Conservation (phyloP, 202 grass and related monocot genomes). For the Sporobolus alterniflorus region DNA sequence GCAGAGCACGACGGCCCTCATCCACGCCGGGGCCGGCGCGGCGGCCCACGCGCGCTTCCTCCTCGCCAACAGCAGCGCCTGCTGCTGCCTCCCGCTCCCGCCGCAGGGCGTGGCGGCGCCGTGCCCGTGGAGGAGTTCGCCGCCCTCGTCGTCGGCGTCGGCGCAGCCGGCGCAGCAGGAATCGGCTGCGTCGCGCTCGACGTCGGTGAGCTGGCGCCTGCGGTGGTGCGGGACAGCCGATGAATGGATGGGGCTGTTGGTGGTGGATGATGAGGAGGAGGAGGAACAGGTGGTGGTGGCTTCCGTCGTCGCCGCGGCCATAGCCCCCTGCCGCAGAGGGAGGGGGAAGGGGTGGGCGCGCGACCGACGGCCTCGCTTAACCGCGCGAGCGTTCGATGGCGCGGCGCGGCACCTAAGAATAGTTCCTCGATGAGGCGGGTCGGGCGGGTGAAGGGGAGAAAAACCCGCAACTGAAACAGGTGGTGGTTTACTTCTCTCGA, state of each 20-base stretch:
- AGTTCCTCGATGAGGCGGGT: neutral
- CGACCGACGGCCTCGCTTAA: slow-evolving; percentile 26
- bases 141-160: slow-evolving; percentile 7
- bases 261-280: neutral
- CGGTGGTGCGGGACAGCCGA: slow-evolving; percentile 56
- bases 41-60: slow-evolving; percentile 21
- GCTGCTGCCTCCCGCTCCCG: too few species aligned
- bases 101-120: slow-evolving; percentile 6
- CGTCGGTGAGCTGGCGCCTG: slow-evolving; percentile 50
- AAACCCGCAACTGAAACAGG: slow-evolving; percentile 56
- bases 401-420: slow-evolving; percentile 41
- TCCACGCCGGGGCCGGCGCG: slow-evolving; percentile 30
- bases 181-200: slow-evolving; percentile 37
- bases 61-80: slow-evolving; percentile 20
- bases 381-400: slow-evolving; percentile 12
- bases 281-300: slow-evolving; percentile 18
- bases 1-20: slow-evolving; percentile 43
- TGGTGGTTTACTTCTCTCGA: slow-evolving; percentile 10
- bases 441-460: slow-evolving; percentile 56
- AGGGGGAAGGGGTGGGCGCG: neutral
- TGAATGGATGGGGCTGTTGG: slow-evolving; percentile 34
- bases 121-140: slow-evolving; percentile 12
- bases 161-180: neutral
- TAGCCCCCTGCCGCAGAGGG: slow-evolving; percentile 1
- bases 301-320: slow-evolving; percentile 45